Conservation (phyloP, 1,284 basidiomycete species). For the Boletus mariae region DNA sequence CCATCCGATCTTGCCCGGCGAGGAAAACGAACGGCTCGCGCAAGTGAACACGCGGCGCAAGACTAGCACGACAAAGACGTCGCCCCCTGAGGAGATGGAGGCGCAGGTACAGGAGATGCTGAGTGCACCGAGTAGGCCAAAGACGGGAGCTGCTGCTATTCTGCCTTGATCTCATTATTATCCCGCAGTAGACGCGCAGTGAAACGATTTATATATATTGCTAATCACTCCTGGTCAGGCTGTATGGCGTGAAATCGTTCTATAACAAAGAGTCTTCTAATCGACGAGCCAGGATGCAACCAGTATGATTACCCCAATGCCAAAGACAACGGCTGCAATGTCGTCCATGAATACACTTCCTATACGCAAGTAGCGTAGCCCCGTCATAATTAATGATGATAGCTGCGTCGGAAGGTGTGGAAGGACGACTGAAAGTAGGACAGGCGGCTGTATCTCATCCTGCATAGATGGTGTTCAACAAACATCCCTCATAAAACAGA, state of each 20-base stretch:
- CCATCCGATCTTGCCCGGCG: slow-evolving; percentile 44
- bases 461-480: slow-evolving; percentile 25
- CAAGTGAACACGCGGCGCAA: slow-evolving; percentile 8
- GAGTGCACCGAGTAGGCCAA: slow-evolving; percentile 26
- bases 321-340: slow-evolving; percentile 60
- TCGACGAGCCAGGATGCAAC: slow-evolving; percentile 46
- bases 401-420: slow-evolving; percentile 63
- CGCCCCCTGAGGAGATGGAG: slow-evolving; percentile 16
- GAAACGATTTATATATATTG: background rate
- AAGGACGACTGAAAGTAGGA: slow-evolving; percentile 54
- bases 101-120: slow-evolving; percentile 25
- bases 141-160: slow-evolving; percentile 49
- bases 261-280: slow-evolving; percentile 10
- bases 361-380: slow-evolving; percentile 64
- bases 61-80: background rate
- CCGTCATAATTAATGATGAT: slow-evolving; percentile 56
- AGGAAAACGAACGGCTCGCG: slow-evolving; percentile 28
- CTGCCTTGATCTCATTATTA: slow-evolving; percentile 37
- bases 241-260: background rate
- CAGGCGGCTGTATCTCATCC: slow-evolving; percentile 59
- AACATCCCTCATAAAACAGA: background rate
- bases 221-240: too few species aligned
- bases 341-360: slow-evolving; percentile 63
- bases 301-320: slow-evolving; percentile 59
- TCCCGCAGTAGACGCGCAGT: background rate